Conservation (phyloP, 2,329 filamentous ascomycete genomes). For the Balansia obtecta region DNA sequence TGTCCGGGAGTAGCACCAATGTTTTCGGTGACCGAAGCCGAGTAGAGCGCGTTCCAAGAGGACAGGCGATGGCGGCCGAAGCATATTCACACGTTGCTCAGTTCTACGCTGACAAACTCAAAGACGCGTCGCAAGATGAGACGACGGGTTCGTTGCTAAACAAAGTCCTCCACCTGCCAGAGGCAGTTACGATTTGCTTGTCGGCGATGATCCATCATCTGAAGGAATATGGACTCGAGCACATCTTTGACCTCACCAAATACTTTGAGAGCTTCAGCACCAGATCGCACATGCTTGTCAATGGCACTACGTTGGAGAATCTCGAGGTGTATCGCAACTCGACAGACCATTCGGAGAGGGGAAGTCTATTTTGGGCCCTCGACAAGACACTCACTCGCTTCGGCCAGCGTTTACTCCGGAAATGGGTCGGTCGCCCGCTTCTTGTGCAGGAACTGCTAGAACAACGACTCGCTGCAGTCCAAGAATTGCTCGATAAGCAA, state of each 20-base stretch:
- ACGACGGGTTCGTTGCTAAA: slow-evolving; percentile 59
- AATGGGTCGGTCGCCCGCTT: slow-evolving; percentile 88
- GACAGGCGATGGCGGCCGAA: slow-evolving; percentile 72
- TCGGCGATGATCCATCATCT: slow-evolving; percentile 95
- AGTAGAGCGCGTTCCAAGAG: slow-evolving; percentile 64
- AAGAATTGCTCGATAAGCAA: slow-evolving; percentile 65
- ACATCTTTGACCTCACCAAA: slow-evolving; percentile 91
- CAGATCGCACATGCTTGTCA: slow-evolving; percentile 87
- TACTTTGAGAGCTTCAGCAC: slow-evolving; percentile 96
- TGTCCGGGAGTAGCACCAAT: slow-evolving; percentile 81
- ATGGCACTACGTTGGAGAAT: slow-evolving; percentile 86
- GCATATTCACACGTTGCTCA: slow-evolving; percentile 80
- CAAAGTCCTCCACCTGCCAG: slow-evolving; percentile 73
- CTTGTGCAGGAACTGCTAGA: slow-evolving; percentile 65
- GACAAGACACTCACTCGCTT: slow-evolving; percentile 87
- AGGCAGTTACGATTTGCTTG: slow-evolving; percentile 79
- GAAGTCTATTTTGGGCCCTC: slow-evolving; percentile 89
- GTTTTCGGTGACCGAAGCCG: slow-evolving; percentile 85
- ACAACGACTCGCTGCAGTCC: slow-evolving; percentile 69
- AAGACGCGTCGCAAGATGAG: slow-evolving; percentile 42
- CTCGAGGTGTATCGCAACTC: slow-evolving; percentile 93
- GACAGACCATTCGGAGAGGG: slow-evolving; percentile 73
- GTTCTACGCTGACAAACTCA: slow-evolving; percentile 84
- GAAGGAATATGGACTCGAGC: slow-evolving; percentile 81
- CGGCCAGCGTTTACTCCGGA: slow-evolving; percentile 74